Evolutionary conservation across 2,329 filamentous ascomycete genomes (phyloP).

Genomic region (Juglanconis sp.): DNA sequence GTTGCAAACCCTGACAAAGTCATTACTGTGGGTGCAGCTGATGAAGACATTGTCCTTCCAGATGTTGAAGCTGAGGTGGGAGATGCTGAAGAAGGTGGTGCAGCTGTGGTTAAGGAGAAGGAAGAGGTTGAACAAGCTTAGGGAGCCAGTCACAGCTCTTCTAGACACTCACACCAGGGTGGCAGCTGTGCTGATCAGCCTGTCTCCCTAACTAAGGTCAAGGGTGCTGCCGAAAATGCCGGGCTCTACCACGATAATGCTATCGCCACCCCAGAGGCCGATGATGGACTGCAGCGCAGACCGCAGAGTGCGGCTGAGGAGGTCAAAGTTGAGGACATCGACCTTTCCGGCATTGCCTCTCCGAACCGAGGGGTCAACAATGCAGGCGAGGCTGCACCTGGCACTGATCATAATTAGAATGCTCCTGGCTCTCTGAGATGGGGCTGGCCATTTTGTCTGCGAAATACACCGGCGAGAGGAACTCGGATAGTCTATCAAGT

Average conservation of each 20-base stretch:
- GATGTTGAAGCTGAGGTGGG: neutral
- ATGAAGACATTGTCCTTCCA: neutral
- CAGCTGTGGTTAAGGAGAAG: conserved; percentile 7
- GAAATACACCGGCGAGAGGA: neutral
- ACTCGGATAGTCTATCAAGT: too few relatives aligned
- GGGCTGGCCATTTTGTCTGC: neutral
- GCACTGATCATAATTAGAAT: neutral
- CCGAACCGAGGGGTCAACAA: neutral
- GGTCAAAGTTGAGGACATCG: neutral
- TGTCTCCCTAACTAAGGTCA: neutral
- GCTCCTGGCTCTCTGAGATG: neutral
- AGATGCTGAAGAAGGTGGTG: neutral
- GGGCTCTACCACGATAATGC: neutral
- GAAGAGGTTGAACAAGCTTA: neutral
- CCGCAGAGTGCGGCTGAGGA: neutral
- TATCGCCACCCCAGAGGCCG: too few relatives aligned
- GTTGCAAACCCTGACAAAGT: conserved; percentile 6
- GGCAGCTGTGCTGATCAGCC: neutral
- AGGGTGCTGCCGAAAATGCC: neutral
- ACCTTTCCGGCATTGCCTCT: neutral
- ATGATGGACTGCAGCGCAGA: too few relatives aligned
- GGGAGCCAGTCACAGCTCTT: neutral
- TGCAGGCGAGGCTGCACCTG: neutral
- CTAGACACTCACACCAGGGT: neutral
- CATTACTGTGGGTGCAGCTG: neutral